Conservation (phyloP, 2,329 filamentous ascomycete species). For the Pleurostoma richardsiae region DNA sequence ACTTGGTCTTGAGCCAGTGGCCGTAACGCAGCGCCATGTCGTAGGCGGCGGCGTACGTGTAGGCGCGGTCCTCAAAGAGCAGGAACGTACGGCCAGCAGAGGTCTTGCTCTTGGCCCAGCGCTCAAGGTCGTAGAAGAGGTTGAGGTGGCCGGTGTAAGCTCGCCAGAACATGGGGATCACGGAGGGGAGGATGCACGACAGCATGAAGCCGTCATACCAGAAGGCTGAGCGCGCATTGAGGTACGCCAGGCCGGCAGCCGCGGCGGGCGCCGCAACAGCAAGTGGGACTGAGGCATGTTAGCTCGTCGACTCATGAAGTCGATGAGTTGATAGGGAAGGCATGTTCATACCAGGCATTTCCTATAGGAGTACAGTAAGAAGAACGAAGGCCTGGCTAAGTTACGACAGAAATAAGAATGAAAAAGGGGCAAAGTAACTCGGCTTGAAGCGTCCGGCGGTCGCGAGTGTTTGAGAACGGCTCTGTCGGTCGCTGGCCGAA, state of each 20-base stretch:
- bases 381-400: too few relatives aligned
- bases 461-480: too few relatives aligned
- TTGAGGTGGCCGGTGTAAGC: constrained; percentile 59
- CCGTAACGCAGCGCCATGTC: constrained; percentile 67
- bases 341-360: too few relatives aligned
- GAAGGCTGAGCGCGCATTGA: constrained; percentile 66
- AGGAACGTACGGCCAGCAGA: constrained; percentile 55
- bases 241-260: constrained; percentile 65
- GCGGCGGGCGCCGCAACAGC: constrained; percentile 54
- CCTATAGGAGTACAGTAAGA: too few relatives aligned
- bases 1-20: constrained; percentile 63
- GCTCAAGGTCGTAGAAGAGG: constrained; percentile 71
- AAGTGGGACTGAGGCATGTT: constrained; percentile 28
- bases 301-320: neutral
- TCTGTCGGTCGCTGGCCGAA: too few relatives aligned
- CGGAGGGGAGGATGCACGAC: constrained; percentile 42
- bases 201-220: constrained; percentile 62
- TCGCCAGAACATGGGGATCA: constrained; percentile 35
- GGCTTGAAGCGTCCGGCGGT: too few relatives aligned
- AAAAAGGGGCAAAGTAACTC: too few relatives aligned
- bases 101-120: constrained; percentile 47
- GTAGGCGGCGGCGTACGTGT: constrained; percentile 75
- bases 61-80: constrained; percentile 62
- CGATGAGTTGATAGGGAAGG: too few relatives aligned
- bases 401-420: too few relatives aligned